Evolutionary conservation across 2,329 filamentous ascomycete genomes (phyloP).

Genomic region (Neonectria coccinea): DNA sequence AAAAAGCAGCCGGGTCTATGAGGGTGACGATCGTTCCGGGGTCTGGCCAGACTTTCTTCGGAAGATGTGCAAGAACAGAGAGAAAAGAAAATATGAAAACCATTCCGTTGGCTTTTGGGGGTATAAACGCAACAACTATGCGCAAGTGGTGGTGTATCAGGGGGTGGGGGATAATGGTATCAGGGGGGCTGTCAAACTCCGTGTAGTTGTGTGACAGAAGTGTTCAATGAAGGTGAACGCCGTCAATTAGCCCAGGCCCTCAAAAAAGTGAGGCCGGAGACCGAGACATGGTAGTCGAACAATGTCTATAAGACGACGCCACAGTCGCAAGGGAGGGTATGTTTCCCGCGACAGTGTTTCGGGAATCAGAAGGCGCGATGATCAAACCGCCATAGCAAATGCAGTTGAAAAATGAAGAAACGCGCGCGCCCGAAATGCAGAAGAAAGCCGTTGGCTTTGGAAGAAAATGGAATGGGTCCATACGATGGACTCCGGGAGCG

Average conservation of each 20-base stretch:
- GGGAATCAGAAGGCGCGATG: conserved; percentile 34
- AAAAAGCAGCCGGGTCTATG: conserved; percentile 38
- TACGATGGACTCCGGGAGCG: conserved; percentile 34
- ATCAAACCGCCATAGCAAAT: conserved; percentile 38
- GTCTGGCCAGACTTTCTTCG: conserved; percentile 20
- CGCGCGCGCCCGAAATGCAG: conserved; percentile 41
- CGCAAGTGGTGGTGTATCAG: conserved; percentile 41
- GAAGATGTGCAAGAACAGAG: conserved; percentile 38
- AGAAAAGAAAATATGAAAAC: conserved; percentile 37
- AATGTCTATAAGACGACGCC: conserved; percentile 40
- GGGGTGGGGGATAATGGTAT: conserved; percentile 43
- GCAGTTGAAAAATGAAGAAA: conserved; percentile 36
- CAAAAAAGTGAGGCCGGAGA: conserved; percentile 21
- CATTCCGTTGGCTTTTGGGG: conserved; percentile 36
- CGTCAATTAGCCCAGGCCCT: conserved; percentile 28
- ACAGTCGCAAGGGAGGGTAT: conserved; percentile 31
- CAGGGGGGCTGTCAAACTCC: conserved; percentile 38
- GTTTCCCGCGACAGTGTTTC: conserved; percentile 40
- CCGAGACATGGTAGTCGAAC: conserved; percentile 38
- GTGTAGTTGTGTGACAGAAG: conserved; percentile 34
- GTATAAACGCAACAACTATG: conserved; percentile 46
- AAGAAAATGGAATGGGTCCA: conserved; percentile 27
- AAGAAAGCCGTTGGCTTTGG: conserved; percentile 35
- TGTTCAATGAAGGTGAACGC: conserved; percentile 25
- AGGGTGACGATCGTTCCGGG: conserved; percentile 38